Evolutionary conservation across 495 filamentous ascomycete genomes (phyloP), one percentile per base, ranked within the genome.

Genomic region (Penicillium argentinense): DNA sequence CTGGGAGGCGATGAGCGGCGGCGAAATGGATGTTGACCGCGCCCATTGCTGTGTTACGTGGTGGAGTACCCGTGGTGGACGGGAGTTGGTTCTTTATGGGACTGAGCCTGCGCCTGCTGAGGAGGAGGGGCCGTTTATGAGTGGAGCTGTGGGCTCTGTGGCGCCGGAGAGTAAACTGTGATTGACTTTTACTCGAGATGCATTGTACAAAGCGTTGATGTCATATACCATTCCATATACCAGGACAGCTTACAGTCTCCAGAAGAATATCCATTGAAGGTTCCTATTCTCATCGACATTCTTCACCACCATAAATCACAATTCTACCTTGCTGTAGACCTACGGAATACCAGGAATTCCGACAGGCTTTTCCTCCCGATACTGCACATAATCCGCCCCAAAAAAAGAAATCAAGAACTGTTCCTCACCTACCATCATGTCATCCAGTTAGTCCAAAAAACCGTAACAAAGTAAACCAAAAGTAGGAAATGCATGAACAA

Each of bases 1-100:
- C 63, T 96, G 91, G 90, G 82, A 96, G 39, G 77, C 89, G 1
- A 49, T 97, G 30, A 84, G 83, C 18, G 80, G 77, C 49, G 91
- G 92, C 6, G 91, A 97, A 68, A 92, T 97, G 85, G 91, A 97
- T 69, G 81, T 95, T 37, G 88, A 95, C 56, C 75, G 89, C 19
- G 83, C 88, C 8, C 83, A 86, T 38, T 73, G 88, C 34, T 92
- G 84, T 46, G 85, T 95, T 21, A 80, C 82, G 9, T 98, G 93
- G 93, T 98, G 93, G 93, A 78, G 71, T 42, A 85, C 82, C 1
- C 63, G 67, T 32, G 86, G 86, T 12, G 87, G 87, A 0, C 71
- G 85, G 30, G 83, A 88, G 50, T 67, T 74, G 52, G 72, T 89
- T 11, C 56, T 89, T 0, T 83, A 76, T 61, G 84, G 83, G 4